Percentiles rank a stretch among this genome's conserved stretches.
phyloP scores from a whole-genome alignment of 768 basidiomycete species.

The Rhodotorula kratochvilovae region DNA sequence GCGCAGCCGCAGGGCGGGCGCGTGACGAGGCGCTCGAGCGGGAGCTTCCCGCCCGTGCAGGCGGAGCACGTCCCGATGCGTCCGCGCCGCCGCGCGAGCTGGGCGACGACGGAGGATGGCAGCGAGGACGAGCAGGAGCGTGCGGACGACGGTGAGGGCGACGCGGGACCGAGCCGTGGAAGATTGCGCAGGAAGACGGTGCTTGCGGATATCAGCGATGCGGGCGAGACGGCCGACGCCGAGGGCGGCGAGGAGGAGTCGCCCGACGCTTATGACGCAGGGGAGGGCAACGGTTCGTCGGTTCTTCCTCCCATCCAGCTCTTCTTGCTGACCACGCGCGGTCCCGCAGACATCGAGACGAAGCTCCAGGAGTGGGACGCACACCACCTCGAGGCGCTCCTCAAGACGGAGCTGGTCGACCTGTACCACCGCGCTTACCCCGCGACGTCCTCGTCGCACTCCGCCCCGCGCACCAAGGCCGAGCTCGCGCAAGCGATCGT shows the following conservation, averaged over 20 bases:
- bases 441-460: background rate
- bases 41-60: background rate
- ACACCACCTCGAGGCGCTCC: slow-evolving; percentile 10
- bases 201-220: background rate
- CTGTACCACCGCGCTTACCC: slow-evolving; percentile 4
- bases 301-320: no score
- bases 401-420: slow-evolving; percentile 18
- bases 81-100: background rate
- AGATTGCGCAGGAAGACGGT: background rate
- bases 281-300: background rate
- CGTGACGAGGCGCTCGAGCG: slow-evolving; percentile 12
- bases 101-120: background rate
- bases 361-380: slow-evolving; percentile 2
- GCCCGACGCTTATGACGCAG: background rate
- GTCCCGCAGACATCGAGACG: background rate
- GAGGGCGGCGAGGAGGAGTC: slow-evolving; percentile 1
- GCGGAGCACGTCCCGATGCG: background rate
- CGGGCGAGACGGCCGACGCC: background rate
- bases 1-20: slow-evolving; percentile 1
- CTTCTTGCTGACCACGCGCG: no score
- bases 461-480: slow-evolving; percentile 12
- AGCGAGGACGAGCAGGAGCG: slow-evolving; percentile 1
- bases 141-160: background rate
- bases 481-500: slow-evolving; percentile 17
- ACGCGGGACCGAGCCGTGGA: background rate